phyloP scores from a whole-genome alignment of 176 grass and related monocot species.

The Paspalum vaginatum region DNA sequence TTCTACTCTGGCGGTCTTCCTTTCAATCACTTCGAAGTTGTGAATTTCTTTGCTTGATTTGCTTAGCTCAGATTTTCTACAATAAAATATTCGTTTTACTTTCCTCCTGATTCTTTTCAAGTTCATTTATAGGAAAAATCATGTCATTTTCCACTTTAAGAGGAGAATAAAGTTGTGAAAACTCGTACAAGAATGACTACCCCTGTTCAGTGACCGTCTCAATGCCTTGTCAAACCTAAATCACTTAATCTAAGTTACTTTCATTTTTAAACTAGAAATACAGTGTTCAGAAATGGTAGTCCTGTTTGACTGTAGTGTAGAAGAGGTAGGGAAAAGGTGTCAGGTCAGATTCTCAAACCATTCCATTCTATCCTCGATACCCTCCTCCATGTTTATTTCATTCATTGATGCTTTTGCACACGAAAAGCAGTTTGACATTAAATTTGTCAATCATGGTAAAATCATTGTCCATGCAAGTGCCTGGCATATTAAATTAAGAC shows the following conservation, averaged over 20 bases:
- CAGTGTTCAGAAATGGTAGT: not conserved
- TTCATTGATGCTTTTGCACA: conserved; percentile 6
- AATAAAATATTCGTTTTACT: not conserved
- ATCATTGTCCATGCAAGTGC: not conserved
- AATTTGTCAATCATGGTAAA: not conserved
- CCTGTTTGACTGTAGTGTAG: conserved; percentile 3
- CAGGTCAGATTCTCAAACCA: not conserved
- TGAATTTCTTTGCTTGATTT: not conserved
- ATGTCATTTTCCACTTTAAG: not conserved
- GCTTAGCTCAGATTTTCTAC: not conserved
- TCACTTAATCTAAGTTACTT: too few relatives aligned
- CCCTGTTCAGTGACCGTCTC: not conserved
- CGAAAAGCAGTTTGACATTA: conserved; percentile 14
- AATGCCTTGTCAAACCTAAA: not conserved
- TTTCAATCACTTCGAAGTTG: not conserved
- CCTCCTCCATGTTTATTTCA: conserved; percentile 10
- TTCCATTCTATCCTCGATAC: not conserved
- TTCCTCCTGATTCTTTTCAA: not conserved
- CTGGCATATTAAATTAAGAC: not conserved
- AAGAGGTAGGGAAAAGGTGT: not conserved
- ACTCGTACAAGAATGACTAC: not conserved
- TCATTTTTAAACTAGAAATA: conserved; percentile 1
- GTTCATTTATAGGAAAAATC: not conserved
- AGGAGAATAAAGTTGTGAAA: not conserved
- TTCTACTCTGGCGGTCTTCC: not conserved